Percentiles rank a stretch among this genome's conserved stretches.
Evolutionary conservation across 192 early-diverging fungal genomes (phyloP).

Genomic region (Dimargaris verticillata): DNA sequence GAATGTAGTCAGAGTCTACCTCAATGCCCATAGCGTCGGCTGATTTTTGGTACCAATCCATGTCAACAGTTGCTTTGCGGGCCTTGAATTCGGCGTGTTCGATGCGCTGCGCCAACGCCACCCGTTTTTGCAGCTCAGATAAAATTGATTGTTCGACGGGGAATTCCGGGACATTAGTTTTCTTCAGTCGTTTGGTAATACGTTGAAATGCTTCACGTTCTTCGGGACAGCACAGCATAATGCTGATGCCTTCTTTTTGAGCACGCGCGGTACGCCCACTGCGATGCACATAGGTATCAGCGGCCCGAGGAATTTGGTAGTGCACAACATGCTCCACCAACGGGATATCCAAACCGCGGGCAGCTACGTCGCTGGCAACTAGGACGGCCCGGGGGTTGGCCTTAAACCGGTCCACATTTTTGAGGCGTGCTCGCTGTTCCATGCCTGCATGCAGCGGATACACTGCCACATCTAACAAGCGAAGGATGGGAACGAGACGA

Average conservation of each 20-base stretch:
- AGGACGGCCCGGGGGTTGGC: slow-evolving; percentile 54
- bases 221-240: slow-evolving; percentile 71
- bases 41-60: slow-evolving; percentile 60
- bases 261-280: slow-evolving; percentile 88
- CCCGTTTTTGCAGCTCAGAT: slow-evolving; percentile 51
- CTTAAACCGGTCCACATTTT: slow-evolving; percentile 81
- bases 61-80: slow-evolving; percentile 45
- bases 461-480: slow-evolving; percentile 49
- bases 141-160: slow-evolving; percentile 63
- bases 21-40: slow-evolving; percentile 68
- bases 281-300: slow-evolving; percentile 92
- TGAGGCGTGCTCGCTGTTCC: slow-evolving; percentile 88
- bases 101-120: slow-evolving; percentile 65
- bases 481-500: slow-evolving; percentile 69
- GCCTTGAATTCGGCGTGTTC: slow-evolving; percentile 62
- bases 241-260: slow-evolving; percentile 57
- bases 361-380: slow-evolving; percentile 91
- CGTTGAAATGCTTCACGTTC: slow-evolving; percentile 68
- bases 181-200: slow-evolving; percentile 62
- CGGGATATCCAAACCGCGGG: slow-evolving; percentile 88
- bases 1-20: slow-evolving; percentile 46
- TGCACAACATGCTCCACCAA: slow-evolving; percentile 86
- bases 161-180: slow-evolving; percentile 55
- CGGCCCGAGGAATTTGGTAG: slow-evolving; percentile 81
- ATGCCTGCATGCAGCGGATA: slow-evolving; percentile 86